phyloP scores from a whole-genome alignment of 495 filamentous ascomycete species.

The Elasticomyces elasticus region DNA sequence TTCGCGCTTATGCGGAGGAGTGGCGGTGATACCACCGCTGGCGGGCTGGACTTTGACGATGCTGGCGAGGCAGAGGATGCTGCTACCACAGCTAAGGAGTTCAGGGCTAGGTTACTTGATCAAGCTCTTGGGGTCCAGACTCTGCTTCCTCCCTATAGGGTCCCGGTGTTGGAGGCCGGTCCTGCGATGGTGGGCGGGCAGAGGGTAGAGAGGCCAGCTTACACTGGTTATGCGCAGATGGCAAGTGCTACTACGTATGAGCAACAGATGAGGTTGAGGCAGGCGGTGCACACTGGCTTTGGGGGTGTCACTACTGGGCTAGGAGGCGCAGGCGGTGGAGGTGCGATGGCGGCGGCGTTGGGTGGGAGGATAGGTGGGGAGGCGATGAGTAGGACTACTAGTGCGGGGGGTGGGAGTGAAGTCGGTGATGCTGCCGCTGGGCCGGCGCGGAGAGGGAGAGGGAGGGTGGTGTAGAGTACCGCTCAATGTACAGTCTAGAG shows the following conservation, averaged over 20 bases:
- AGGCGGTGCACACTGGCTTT: conserved; percentile 1
- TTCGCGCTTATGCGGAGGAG: conserved; percentile 29
- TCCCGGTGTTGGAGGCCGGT: conserved; percentile 15
- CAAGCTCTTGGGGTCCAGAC: conserved; percentile 7
- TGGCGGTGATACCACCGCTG: conserved; percentile 29
- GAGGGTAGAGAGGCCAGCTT: conserved; percentile 9
- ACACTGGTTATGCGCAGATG: conserved; percentile 13
- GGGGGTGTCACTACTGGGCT: background rate
- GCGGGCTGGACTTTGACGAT: conserved; percentile 31
- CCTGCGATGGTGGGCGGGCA: conserved; percentile 11
- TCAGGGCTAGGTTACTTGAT: conserved; percentile 15
- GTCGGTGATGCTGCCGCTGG: background rate
- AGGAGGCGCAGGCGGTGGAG: background rate
- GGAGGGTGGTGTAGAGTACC: background rate
- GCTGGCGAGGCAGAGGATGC: conserved; percentile 22
- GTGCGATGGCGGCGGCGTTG: conserved; percentile 11
- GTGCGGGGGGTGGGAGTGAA: conserved; percentile 16
- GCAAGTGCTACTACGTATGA: background rate
- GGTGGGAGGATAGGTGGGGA: conserved; percentile 6
- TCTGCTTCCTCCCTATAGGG: background rate
- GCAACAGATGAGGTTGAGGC: background rate
- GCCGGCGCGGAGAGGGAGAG: conserved; percentile 1
- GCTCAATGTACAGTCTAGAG: background rate
- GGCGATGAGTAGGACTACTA: conserved; percentile 16
- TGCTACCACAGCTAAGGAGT: background rate